These are phyloP conservation scores for Endocalyx cinctus DNA, from an alignment of 2,329 filamentous ascomycete species.

Conservation along the genomic window DNA sequence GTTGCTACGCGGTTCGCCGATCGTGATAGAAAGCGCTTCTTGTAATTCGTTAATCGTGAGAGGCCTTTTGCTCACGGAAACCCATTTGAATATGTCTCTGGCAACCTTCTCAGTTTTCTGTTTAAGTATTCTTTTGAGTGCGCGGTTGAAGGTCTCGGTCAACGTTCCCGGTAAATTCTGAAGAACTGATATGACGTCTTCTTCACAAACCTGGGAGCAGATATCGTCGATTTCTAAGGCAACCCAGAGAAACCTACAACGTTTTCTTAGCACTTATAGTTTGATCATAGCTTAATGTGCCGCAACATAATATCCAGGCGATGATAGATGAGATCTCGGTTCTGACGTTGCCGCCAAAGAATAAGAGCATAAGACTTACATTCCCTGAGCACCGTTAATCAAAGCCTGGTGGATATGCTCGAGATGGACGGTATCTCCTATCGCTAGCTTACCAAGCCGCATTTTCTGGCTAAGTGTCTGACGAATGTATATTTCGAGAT, in stretches of 20 bases:
- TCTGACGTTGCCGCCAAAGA: too few species aligned
- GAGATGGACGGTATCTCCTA: constrained; percentile 1
- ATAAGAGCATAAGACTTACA: too few species aligned
- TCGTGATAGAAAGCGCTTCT: constrained; percentile 30
- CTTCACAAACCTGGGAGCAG: constrained; percentile 26
- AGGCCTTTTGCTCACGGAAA: constrained; percentile 25
- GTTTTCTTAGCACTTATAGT: too few species aligned
- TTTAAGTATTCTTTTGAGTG: constrained; percentile 19
- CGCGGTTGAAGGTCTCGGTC: constrained; percentile 23
- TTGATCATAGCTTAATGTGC: too few species aligned
- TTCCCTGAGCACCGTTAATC: constrained; percentile 1
- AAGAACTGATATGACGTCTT: constrained; percentile 23
- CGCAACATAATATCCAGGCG: too few species aligned
- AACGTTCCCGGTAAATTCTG: constrained; percentile 24
- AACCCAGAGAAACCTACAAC: constrained; percentile 36
- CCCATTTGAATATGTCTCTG: constrained; percentile 24
- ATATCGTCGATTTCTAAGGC: constrained; percentile 31
- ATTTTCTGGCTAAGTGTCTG: constrained; percentile 2
- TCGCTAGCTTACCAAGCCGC: constrained; percentile 1
- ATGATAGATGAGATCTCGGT: too few species aligned
- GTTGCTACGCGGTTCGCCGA: constrained; percentile 18
- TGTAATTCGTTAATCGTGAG: constrained; percentile 28
- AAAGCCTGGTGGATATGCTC: background rate
- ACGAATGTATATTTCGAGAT: constrained; percentile 1
- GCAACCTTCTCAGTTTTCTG: constrained; percentile 14